Evolutionary conservation across 2,329 filamentous ascomycete species (phyloP), one percentile per base, ranked within the genome.

Genomic region (Aspergillus quadricinctus): DNA sequence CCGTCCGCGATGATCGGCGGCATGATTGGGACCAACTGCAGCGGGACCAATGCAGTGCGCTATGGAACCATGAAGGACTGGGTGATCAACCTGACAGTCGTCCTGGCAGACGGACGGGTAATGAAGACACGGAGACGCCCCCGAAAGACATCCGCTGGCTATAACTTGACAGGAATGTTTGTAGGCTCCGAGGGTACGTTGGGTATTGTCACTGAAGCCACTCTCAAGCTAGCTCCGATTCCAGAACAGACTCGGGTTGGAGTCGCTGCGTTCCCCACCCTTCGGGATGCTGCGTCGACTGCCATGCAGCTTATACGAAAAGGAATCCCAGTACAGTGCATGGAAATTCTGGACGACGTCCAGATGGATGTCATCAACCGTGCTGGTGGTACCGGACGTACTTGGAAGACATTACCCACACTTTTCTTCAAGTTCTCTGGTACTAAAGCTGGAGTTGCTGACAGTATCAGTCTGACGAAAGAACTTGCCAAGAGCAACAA

Each of bases 41-140:
- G 78, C 53, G 82, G 82, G 0, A 84, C 82, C 0, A 84, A 84
- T 61, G 81, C 82, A 1, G 78, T 82, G 55, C 77, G 86, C 52
- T 90, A 90, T 65, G 88, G 88, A 0, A 89, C 87, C 0, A 90
- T 90, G 88, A 88, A 87, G 62, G 88, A 90, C 61, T 90, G 86
- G 80, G 87, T 90, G 1, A 76, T 90, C 57, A 88, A 86, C 60
- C 69, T 90, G 25, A 90, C 87, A 0, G 86, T 89, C 0, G 88
- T 90, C 0, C 77, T 90, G 45, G 83, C 87, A 0, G 86, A 90
- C 66, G 88, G 88, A 0, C 81, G 79, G 0, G 72, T 88, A 19
- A 84, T 91, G 70, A 89, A 88, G 66, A 90, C 88, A 0, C 77
- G 87, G 10, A 78, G 80, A 40, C 77, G 88, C 3, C 87, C 88